A percentile compares a stretch with the other conserved stretches of the same genome.
Evolutionary conservation across 768 basidiomycete genomes (phyloP).

Genomic region (Tylopilus intermedius): DNA sequence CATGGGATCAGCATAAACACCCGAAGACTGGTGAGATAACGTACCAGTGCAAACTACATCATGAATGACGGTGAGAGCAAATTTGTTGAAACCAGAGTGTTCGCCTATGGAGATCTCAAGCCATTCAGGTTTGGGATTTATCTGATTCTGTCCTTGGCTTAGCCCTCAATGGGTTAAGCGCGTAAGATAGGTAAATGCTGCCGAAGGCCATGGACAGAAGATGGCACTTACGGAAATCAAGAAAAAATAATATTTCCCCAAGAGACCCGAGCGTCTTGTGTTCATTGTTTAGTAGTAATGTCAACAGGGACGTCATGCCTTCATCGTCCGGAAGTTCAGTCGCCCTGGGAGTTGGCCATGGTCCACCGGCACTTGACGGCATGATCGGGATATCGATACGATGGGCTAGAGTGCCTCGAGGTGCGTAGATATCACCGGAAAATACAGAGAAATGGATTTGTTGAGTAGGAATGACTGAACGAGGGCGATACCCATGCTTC

Average conservation of each 20-base stretch:
- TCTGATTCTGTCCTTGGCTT: background rate
- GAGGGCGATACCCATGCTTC: background rate
- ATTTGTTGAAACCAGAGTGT: background rate
- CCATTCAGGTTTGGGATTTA: background rate
- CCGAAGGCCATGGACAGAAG: background rate
- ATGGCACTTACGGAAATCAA: background rate
- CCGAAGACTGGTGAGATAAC: background rate
- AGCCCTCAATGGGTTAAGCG: background rate
- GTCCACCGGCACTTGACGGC: background rate
- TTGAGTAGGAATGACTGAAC: conserved; percentile 5
- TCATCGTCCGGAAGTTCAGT: background rate
- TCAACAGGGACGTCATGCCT: background rate
- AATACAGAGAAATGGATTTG: conserved; percentile 1
- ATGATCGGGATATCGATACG: background rate
- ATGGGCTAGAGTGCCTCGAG: background rate
- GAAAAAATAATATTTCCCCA: conserved; percentile 4
- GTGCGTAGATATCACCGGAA: background rate
- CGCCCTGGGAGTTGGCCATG: background rate
- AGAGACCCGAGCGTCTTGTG: background rate
- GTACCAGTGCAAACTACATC: background rate
- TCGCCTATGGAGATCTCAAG: background rate
- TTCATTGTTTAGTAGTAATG: background rate
- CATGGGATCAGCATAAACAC: background rate
- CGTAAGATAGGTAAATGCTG: background rate
- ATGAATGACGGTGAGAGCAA: conserved; percentile 1